Percentiles rank a stretch among this genome's conserved stretches.
Conservation (phyloP, 164 flowering plant genomes). For the Magnolia kwangsiensis region DNA sequence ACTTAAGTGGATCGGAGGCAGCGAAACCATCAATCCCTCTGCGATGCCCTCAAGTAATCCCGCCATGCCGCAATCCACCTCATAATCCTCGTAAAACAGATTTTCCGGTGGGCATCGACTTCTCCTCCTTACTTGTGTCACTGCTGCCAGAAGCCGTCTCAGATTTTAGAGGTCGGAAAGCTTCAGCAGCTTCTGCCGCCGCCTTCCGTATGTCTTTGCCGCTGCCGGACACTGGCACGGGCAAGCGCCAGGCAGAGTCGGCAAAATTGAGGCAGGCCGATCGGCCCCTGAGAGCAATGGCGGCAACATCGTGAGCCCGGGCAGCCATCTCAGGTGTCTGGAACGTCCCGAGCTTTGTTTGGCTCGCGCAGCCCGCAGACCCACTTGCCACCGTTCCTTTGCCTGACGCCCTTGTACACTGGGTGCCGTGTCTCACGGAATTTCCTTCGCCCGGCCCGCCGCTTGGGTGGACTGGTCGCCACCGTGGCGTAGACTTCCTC, state of each 20-base stretch:
- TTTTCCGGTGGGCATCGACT: conserved; percentile 1
- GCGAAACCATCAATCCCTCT: conserved; percentile 31
- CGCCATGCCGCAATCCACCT: conserved; percentile 25
- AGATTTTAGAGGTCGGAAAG: conserved; percentile 3
- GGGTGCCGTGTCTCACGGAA: conserved; percentile 75
- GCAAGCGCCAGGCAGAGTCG: conserved; percentile 26
- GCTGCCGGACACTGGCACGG: conserved; percentile 18
- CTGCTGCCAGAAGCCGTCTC: neutral
- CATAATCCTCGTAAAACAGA: conserved; percentile 23
- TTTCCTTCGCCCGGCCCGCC: conserved; percentile 67
- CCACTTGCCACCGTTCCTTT: conserved; percentile 45
- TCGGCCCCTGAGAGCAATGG: conserved; percentile 23
- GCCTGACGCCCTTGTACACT: conserved; percentile 58
- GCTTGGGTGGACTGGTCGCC: conserved; percentile 28
- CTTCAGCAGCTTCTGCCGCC: conserved; percentile 18
- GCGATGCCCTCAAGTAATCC: conserved; percentile 27
- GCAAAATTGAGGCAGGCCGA: conserved; percentile 42
- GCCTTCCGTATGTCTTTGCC: conserved; percentile 16
- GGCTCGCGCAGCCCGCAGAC: conserved; percentile 63
- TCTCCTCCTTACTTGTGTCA: neutral
- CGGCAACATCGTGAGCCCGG: conserved; percentile 31
- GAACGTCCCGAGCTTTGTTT: conserved; percentile 48
- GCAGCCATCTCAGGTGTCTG: conserved; percentile 35
- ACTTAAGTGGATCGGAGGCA: conserved; percentile 12
- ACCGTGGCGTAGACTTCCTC: conserved; percentile 4